These are phyloP conservation scores for Boletus patriciae DNA, from an alignment of 768 basidiomycete genomes.

Conservation along the genomic window DNA sequence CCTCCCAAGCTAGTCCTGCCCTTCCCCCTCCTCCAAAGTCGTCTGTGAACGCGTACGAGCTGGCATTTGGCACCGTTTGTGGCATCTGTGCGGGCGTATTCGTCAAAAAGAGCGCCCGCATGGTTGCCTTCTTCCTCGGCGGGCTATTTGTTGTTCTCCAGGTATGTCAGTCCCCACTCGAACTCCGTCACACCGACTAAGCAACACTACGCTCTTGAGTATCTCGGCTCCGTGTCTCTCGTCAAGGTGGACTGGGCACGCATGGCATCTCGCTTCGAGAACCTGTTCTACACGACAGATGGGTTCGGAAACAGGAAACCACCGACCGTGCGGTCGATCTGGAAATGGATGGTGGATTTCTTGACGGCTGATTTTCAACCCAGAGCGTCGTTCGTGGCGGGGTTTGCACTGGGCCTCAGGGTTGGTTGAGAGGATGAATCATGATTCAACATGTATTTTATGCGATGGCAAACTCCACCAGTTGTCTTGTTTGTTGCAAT, in stretches of 20 bases:
- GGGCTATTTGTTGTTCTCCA: conserved; percentile 90
- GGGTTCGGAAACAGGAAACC: conserved; percentile 52
- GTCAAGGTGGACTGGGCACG: conserved; percentile 81
- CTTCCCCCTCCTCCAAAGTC: conserved; percentile 58
- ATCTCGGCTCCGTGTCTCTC: conserved; percentile 69
- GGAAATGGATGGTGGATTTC: conserved; percentile 73
- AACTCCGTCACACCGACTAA: background rate
- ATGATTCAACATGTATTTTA: background rate
- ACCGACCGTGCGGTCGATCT: conserved; percentile 64
- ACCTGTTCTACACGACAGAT: conserved; percentile 65
- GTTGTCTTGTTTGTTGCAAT: background rate
- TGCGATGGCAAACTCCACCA: background rate
- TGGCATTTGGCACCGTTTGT: conserved; percentile 85
- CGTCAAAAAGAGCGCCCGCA: conserved; percentile 90
- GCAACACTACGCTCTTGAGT: conserved; percentile 47
- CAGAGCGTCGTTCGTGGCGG: conserved; percentile 84
- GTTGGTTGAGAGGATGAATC: conserved; percentile 53
- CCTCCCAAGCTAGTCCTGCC: conserved; percentile 10
- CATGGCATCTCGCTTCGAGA: conserved; percentile 66
- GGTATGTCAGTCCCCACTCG: conserved; percentile 43
- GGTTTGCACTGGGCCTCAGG: conserved; percentile 77
- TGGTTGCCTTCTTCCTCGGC: conserved; percentile 82
- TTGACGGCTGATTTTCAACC: conserved; percentile 92
- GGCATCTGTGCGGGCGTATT: conserved; percentile 93
- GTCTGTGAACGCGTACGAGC: conserved; percentile 75